Conservation (phyloP, 352 stramenopile species). For the Pythium dissotocum region DNA sequence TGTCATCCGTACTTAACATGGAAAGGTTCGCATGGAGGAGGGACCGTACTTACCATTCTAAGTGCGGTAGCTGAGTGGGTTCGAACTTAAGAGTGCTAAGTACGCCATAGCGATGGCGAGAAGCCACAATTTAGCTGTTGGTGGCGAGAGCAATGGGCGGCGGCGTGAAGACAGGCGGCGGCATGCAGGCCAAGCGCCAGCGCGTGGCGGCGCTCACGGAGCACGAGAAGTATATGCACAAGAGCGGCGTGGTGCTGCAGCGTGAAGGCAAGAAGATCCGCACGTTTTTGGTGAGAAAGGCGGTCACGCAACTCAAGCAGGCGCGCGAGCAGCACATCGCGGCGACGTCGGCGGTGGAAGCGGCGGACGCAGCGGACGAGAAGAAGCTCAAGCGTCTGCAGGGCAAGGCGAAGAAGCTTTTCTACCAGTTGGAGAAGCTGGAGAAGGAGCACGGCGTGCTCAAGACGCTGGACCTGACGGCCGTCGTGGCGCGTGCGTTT, state of each 20-base stretch:
- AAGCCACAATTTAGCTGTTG: constrained; percentile 10
- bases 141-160: neutral
- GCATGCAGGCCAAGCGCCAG: constrained; percentile 43
- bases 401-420: constrained; percentile 42
- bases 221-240: constrained; percentile 73
- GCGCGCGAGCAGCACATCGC: constrained; percentile 34
- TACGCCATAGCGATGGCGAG: neutral
- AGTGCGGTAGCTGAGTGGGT: neutral
- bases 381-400: constrained; percentile 36
- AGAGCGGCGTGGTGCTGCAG: constrained; percentile 67
- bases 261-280: constrained; percentile 77
- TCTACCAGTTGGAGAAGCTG: constrained; percentile 40
- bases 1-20: neutral
- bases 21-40: neutral
- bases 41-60: neutral
- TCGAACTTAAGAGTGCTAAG: neutral
- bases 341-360: constrained; percentile 3
- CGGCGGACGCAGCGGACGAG: constrained; percentile 9
- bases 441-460: constrained; percentile 60
- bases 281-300: constrained; percentile 63
- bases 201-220: constrained; percentile 45
- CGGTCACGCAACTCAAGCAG: constrained; percentile 76
- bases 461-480: constrained; percentile 58
- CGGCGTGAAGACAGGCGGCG: constrained; percentile 12
- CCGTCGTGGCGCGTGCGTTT: constrained; percentile 43